Conservation (phyloP, 495 filamentous ascomycete genomes). For the Podospora pseudocomata region DNA sequence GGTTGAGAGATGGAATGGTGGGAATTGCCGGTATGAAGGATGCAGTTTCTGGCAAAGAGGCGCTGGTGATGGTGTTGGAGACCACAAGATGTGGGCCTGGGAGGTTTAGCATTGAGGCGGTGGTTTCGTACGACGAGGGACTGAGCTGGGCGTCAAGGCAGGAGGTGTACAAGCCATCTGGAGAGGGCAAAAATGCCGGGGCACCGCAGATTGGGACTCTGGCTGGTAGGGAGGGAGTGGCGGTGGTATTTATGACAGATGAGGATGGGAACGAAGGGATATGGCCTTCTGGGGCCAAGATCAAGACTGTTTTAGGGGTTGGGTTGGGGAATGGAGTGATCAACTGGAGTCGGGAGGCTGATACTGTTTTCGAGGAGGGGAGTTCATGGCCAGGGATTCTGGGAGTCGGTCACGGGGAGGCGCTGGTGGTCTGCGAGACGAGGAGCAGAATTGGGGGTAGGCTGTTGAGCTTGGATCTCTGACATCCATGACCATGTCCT, state of each 20-base stretch:
- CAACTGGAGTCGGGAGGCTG: neutral
- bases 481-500: neutral
- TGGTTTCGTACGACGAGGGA: conserved; percentile 57
- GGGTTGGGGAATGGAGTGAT: neutral
- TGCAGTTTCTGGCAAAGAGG: conserved; percentile 14
- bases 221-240: conserved; percentile 45
- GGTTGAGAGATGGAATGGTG: conserved; percentile 56
- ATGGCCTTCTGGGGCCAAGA: neutral
- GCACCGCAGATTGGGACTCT: conserved; percentile 57
- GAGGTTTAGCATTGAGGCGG: conserved; percentile 51
- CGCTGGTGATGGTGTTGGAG: conserved; percentile 38
- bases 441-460: neutral
- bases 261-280: neutral
- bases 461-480: neutral
- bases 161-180: conserved; percentile 45
- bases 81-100: conserved; percentile 43
- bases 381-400: neutral
- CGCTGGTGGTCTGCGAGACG: neutral
- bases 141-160: conserved; percentile 51
- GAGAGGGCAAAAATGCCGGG: conserved; percentile 46
- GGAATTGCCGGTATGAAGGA: conserved; percentile 43
- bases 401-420: neutral
- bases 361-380: neutral
- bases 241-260: conserved; percentile 43
- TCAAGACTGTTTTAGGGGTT: neutral